These are phyloP conservation scores for Solanum chmielewskii DNA, from an alignment of 257 asterid genomes.

Conservation along the genomic window DNA sequence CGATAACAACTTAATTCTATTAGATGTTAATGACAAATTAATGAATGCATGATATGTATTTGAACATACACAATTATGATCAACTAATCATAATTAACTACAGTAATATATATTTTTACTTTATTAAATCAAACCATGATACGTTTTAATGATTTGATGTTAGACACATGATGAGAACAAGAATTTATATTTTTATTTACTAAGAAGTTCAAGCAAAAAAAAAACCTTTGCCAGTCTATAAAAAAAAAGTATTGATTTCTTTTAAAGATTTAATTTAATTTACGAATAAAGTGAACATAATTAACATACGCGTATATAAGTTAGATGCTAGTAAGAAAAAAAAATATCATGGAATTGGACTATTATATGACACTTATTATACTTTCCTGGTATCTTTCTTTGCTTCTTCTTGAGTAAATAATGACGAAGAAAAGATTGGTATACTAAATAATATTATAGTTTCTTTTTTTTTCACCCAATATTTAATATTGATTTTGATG, in stretches of 20 bases:
- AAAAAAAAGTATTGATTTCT: neutral
- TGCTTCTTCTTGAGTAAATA: neutral
- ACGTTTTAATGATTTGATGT: neutral
- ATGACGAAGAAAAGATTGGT: neutral
- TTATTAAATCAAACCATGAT: neutral
- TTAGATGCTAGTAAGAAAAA: neutral
- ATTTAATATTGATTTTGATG: neutral
- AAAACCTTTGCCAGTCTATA: neutral
- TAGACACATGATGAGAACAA: neutral
- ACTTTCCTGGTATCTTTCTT: too few species aligned
- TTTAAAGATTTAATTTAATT: neutral
- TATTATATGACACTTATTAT: too few species aligned
- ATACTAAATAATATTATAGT: neutral
- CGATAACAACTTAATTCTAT: neutral
- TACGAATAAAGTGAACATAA: neutral
- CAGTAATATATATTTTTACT: neutral
- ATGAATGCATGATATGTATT: neutral
- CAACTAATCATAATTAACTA: neutral
- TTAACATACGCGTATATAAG: neutral
- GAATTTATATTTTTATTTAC: neutral
- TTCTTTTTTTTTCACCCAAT: accelerated
- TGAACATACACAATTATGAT: neutral
- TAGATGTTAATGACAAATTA: neutral
- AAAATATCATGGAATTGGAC: neutral
- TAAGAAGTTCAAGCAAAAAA: neutral